Base-by-base conservation (phyloP, 2,329 filamentous ascomycete species). In the Bipolaris gigantea region DNA sequence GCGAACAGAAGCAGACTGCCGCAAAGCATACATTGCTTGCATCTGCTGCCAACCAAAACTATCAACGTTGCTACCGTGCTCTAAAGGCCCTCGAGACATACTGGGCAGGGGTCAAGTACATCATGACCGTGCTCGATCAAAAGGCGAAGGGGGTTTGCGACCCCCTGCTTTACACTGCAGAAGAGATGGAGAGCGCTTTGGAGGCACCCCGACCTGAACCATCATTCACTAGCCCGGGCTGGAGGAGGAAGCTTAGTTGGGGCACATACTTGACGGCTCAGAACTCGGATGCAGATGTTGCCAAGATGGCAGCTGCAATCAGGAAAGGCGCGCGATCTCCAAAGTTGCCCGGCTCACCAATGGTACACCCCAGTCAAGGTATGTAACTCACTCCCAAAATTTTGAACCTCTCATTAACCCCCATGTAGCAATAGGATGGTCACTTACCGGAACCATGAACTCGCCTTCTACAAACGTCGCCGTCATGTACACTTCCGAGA, bases 61-160 rank as follows among this genome's bases (percentile, higher is more conserved):
- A 96, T 63, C 89, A 93, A 68, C 82, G 87, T 8, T 96, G 91
- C 70, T 93, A 94, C 71, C 90, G 91, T 67, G 90, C 90, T 0
- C 75, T 96, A 10, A 86, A 92, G 62, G 86, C 90, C 41, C 79
- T 95, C n/a, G 85, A 94, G 62, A 82, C 83, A 0, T 94, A 94
- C 68, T 96, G 91, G 91, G 89, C 89, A 33, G 91, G 91, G 7
- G 88, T 90, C 23, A 88, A 89, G 53, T 96, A 96, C 69, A 95
- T 96, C 35, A 76, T 96, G 34, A 93, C 89, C 0, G 90, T 91
- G 0, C 77, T 96, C 10, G 90, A 95, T 63, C 91, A 95, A 64
- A 94, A 94, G 71, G 86, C 90, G 13, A 91, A 93, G 70, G 91
- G 91, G 0, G 90, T 93, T 34, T 89, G 88, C 74, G 90, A 96